Evolutionary conservation across 345 rosid genomes (phyloP), one percentile per base, ranked within the genome.

Genomic region (Psidium friedrichsthalianum): DNA sequence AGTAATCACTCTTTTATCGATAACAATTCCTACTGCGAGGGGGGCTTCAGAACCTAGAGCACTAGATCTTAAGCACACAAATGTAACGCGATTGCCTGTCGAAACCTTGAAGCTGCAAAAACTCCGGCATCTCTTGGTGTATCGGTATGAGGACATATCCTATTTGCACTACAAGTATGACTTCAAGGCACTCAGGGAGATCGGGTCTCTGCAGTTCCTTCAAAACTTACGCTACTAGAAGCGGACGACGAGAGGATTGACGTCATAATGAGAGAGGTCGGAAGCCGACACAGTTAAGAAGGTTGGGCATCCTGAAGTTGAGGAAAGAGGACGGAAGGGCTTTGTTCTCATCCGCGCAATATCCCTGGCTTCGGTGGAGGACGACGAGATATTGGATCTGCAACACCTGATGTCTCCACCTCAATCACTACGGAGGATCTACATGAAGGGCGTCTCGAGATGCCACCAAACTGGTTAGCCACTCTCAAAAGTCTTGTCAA

Each of bases 21-120:
- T 36, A 49, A 58, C 40, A 11, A 82, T 92, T 57, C 92, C 94
- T 10, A 85, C 81, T n/a, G 85, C 90, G 2, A 90, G 90, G 3
- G 88, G 87, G 74, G 88, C 92, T 92, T 64, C 88, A 76, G 47
- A 88, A 90, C 85, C 88, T 92, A 12, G 92, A 90, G 87, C 92
- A 6, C 61, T 92, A 53, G 92, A 92, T 84, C 90, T 36, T 36
- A 36, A 36, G 36, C 36, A 36, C 49, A 76, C 92, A 47, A 55
- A 84, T 44, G 90, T 90, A 58, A 89, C 90, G 0, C 85, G 78
- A 56, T 82, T 92, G 83, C 94, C 94, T 0, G 85, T 81, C 21
- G 90, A 88, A 85, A 85, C 90, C n/a, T 53, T 87, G 58, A 89
- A 89, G 88, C 89, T 92, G 22, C 82, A 82, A 57, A 82, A 87